Evolutionary conservation across 2,329 filamentous ascomycete species (phyloP).

Genomic region (Fusarium newnesense): DNA sequence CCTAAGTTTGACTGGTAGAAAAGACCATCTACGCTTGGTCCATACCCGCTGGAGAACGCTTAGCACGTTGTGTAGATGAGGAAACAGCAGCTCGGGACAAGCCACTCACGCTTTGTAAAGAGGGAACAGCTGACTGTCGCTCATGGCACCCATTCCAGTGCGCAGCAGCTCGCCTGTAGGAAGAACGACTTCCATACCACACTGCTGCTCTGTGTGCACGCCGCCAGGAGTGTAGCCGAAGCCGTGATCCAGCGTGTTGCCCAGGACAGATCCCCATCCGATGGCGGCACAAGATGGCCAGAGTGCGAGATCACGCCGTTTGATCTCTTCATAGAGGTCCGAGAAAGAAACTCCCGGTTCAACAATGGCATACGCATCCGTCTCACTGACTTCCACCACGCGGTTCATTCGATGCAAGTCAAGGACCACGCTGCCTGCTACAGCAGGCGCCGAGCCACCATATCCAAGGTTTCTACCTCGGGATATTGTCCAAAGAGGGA

Average conservation of each 20-base stretch:
- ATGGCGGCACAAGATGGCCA: not conserved
- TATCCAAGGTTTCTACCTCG: not conserved
- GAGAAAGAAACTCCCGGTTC: not conserved
- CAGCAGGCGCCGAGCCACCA: not conserved
- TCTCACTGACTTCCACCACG: not conserved
- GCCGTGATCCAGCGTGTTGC: not conserved
- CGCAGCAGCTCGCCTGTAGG: not conserved
- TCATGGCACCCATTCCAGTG: not conserved
- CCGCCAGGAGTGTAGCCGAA: not conserved
- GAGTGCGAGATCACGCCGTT: not conserved
- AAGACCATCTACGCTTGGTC: not conserved
- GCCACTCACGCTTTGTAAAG: not conserved
- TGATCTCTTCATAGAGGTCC: not conserved
- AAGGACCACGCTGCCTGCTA: not conserved
- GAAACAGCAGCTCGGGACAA: rapidly evolving
- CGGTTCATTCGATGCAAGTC: not conserved
- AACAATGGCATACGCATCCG: not conserved
- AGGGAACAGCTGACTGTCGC: not conserved
- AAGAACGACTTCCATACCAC: not conserved
- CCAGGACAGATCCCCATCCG: not conserved
- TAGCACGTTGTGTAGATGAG: not conserved
- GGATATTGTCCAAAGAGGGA: not conserved
- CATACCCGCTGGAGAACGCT: not conserved
- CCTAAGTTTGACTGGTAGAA: not conserved
- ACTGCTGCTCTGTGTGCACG: not conserved